Evolutionary conservation across 768 basidiomycete species (phyloP).

Genomic region (Russula sp.): DNA sequence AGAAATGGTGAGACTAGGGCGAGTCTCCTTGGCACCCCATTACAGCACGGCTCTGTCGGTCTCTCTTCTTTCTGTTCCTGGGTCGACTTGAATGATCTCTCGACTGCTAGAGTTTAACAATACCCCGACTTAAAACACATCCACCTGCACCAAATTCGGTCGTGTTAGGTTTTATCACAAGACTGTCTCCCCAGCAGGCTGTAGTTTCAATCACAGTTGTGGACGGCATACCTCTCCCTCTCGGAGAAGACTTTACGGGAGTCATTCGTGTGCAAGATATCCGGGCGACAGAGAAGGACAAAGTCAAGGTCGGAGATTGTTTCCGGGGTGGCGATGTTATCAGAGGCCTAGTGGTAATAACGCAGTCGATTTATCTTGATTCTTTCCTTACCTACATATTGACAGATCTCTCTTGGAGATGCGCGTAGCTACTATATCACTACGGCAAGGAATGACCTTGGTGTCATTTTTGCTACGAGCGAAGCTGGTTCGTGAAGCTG

Average conservation of each 20-base stretch:
- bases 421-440: constrained; percentile 89
- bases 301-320: constrained; percentile 83
- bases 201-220: constrained; percentile 79
- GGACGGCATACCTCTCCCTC: constrained; percentile 75
- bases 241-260: constrained; percentile 84
- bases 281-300: constrained; percentile 84
- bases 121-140: constrained; percentile 61
- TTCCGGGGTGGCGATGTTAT: constrained; percentile 92
- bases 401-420: constrained; percentile 85
- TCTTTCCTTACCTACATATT: background rate
- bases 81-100: constrained; percentile 24
- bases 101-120: constrained; percentile 46
- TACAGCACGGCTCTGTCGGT: constrained; percentile 63
- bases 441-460: constrained; percentile 84
- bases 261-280: constrained; percentile 88
- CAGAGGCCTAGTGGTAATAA: constrained; percentile 73
- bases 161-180: constrained; percentile 75
- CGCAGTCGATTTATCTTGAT: background rate
- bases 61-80: constrained; percentile 28
- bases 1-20: constrained; percentile 61
- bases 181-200: constrained; percentile 80
- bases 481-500: constrained; percentile 59
- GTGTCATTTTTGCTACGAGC: constrained; percentile 86
- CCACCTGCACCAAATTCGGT: constrained; percentile 71
- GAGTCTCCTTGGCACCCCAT: constrained; percentile 61